Percentiles rank a stretch among this genome's conserved stretches.
Conservation (phyloP, 2,329 filamentous ascomycete species). For the Fusarium sp. region DNA sequence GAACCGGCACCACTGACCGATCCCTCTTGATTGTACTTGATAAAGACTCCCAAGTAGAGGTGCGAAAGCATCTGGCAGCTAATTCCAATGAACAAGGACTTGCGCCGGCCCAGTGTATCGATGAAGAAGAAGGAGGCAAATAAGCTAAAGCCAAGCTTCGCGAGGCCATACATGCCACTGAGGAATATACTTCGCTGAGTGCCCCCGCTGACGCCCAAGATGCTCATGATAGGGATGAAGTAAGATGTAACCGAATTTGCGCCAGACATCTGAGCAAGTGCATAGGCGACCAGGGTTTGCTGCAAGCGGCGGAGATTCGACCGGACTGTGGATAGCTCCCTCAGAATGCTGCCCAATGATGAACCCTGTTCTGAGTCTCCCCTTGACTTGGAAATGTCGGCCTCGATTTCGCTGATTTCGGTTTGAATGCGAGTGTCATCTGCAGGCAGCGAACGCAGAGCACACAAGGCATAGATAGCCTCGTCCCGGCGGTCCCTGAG, state of each 20-base stretch:
- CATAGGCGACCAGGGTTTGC: conserved; percentile 43
- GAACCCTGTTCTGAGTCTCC: neutral
- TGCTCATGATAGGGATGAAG: no score
- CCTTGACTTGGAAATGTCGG: neutral
- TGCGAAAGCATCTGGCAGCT: neutral
- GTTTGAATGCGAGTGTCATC: neutral
- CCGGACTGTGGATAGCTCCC: conserved; percentile 50
- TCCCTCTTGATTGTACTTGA: neutral
- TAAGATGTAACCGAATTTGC: no score
- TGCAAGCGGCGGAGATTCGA: conserved; percentile 56
- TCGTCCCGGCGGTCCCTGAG: neutral
- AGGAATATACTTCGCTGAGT: conserved; percentile 43
- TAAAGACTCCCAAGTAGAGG: neutral
- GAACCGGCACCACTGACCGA: neutral
- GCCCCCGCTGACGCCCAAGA: no score
- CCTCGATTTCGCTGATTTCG: neutral
- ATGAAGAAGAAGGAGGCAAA: conserved; percentile 58
- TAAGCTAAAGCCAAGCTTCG: conserved; percentile 56
- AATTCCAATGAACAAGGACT: conserved; percentile 46
- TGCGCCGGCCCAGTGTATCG: conserved; percentile 56
- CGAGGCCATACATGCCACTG: conserved; percentile 55
- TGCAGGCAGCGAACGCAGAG: neutral
- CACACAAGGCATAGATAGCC: neutral
- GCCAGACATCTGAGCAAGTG: no score
- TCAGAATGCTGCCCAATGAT: neutral